Conservation (phyloP, 2,329 filamentous ascomycete genomes). For the Beauveria rudraprayagi region DNA sequence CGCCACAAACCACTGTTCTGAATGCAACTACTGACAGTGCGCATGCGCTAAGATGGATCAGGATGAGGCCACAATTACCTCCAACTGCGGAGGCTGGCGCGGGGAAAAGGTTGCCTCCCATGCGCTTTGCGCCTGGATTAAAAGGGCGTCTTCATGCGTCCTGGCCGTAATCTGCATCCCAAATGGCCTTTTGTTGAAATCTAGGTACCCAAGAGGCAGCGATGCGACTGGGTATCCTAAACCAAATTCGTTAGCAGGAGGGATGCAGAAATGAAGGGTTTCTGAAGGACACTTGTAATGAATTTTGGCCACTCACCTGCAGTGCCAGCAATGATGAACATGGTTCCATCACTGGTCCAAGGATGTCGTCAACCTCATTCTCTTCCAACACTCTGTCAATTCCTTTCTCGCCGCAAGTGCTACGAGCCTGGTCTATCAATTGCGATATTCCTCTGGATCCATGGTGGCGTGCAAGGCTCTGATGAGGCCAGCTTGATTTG, state of each 20-base stretch:
- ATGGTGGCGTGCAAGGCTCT: slow-evolving; percentile 3
- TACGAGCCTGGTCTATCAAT: background rate
- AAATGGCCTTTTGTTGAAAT: slow-evolving; percentile 12
- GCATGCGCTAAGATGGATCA: too few species aligned
- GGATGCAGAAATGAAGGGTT: background rate
- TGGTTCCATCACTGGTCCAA: slow-evolving; percentile 11
- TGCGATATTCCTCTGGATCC: slow-evolving; percentile 1
- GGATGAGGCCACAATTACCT: background rate
- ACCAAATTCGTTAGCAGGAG: background rate
- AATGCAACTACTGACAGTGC: too few species aligned
- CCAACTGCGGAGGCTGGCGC: background rate
- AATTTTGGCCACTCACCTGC: background rate
- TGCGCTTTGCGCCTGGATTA: slow-evolving; percentile 12
- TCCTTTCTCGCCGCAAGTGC: slow-evolving; percentile 7
- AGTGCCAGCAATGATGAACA: slow-evolving; percentile 7
- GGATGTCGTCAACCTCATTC: slow-evolving; percentile 12
- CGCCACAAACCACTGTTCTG: too few species aligned
- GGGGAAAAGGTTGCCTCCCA: slow-evolving; percentile 6
- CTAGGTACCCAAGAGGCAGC: slow-evolving; percentile 12
- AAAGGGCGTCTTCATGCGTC: slow-evolving; percentile 10
- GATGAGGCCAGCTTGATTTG: slow-evolving; percentile 2
- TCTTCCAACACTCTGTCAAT: slow-evolving; percentile 12
- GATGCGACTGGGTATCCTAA: slow-evolving; percentile 13
- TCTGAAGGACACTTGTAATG: background rate
- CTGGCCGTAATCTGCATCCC: slow-evolving; percentile 11